Conservation (phyloP, 208 protist genomes). For the Willaertia magna region DNA sequence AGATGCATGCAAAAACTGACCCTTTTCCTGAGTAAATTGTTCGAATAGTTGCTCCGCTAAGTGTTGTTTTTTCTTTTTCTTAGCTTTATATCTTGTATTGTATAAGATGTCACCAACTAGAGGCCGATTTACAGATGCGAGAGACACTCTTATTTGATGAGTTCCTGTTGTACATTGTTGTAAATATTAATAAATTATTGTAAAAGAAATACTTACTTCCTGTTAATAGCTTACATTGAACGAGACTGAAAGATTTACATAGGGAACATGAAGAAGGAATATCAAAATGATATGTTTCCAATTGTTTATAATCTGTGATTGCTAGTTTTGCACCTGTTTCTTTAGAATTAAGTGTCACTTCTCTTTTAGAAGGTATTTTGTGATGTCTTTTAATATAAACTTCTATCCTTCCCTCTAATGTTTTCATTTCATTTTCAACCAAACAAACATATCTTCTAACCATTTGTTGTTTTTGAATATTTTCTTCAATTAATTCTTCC, state of each 20-base stretch:
- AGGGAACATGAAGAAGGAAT: not conserved
- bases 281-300: not conserved
- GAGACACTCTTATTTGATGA: slow-evolving; percentile 30
- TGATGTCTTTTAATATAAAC: not conserved
- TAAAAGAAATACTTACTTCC: not conserved
- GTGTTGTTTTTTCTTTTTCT: not conserved
- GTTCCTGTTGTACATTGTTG: not conserved
- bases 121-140: slow-evolving; percentile 10
- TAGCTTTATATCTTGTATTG: not conserved
- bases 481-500: too few species aligned
- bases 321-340: not conserved
- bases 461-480: not conserved
- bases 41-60: not conserved
- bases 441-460: not conserved
- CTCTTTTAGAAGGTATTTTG: not conserved
- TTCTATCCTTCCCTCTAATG: not conserved
- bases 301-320: not conserved
- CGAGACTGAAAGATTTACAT: not conserved
- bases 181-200: not conserved
- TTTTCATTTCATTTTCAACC: not conserved
- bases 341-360: not conserved
- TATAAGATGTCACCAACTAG: slow-evolving; percentile 25
- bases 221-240: not conserved
- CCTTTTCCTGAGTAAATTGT: not conserved
- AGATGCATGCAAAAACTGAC: not conserved